Conservation (phyloP, 2,329 filamentous ascomycete genomes). For the Cladosporium phlei region DNA sequence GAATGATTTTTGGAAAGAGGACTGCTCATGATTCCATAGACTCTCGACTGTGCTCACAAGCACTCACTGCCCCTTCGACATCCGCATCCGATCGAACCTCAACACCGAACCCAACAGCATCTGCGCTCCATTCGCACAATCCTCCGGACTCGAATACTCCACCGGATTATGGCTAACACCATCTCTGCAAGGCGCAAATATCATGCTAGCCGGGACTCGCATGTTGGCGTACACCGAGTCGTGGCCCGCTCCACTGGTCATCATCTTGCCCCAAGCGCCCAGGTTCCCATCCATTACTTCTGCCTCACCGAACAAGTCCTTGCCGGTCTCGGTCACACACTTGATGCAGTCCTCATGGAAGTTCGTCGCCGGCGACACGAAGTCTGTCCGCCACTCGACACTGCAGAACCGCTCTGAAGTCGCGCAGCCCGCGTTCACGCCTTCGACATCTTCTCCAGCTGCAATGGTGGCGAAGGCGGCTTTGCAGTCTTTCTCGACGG, state of each 20-base stretch:
- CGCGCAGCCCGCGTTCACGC: constrained; percentile 40
- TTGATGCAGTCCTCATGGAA: constrained; percentile 65
- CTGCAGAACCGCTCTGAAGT: constrained; percentile 33
- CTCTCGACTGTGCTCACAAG: no score
- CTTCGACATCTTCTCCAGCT: constrained; percentile 50
- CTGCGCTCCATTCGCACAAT: constrained; percentile 45
- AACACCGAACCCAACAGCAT: constrained; percentile 48
- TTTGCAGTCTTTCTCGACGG: constrained; percentile 54
- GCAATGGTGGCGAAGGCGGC: constrained; percentile 58
- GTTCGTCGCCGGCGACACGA: constrained; percentile 55
- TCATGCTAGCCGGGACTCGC: constrained; percentile 45
- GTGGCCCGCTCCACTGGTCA: constrained; percentile 62
- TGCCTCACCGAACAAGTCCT: constrained; percentile 47
- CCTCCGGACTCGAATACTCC: constrained; percentile 43
- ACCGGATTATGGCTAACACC: constrained; percentile 46
- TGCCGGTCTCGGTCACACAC: constrained; percentile 58
- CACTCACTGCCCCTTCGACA: constrained; percentile 1
- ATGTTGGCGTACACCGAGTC: constrained; percentile 47
- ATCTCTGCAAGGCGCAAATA: constrained; percentile 45
- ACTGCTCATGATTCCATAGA: no score
- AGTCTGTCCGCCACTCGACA: constrained; percentile 58
- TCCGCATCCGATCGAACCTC: constrained; percentile 44
- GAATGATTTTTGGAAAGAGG: no score
- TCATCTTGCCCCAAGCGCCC: constrained; percentile 39
- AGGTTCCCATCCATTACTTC: constrained; percentile 34